These are phyloP conservation scores for Lotmaria passim DNA, from an alignment of 208 protist genomes.

Conservation along the genomic window DNA sequence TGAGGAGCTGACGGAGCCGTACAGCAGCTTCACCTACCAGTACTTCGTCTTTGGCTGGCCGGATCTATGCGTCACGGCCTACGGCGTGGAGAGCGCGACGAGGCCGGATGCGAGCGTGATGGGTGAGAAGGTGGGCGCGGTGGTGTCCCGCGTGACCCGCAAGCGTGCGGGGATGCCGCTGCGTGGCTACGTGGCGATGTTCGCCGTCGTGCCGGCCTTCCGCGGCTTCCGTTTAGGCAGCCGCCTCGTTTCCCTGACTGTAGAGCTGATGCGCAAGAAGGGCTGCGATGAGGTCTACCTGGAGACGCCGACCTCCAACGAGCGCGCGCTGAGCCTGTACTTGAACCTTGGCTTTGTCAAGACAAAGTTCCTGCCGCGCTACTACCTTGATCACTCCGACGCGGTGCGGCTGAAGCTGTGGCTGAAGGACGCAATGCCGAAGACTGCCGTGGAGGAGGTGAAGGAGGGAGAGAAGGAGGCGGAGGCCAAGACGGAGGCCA, in stretches of 20 bases:
- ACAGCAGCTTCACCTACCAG: conserved; percentile 99
- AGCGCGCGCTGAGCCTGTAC: conserved; percentile 94
- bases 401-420: conserved; percentile 95
- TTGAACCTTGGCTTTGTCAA: conserved; percentile 96
- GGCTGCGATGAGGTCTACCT: conserved; percentile 94
- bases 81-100: conserved; percentile 61
- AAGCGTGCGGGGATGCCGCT: conserved; percentile 67
- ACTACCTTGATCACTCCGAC: conserved; percentile 95
- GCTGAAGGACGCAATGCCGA: conserved; percentile 65
- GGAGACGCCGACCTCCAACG: conserved; percentile 95
- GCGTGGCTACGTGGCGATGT: conserved; percentile 98
- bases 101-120: conserved; percentile 62
- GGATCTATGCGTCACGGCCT: conserved; percentile 92
- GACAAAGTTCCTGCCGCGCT: conserved; percentile 82
- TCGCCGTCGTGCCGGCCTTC: conserved; percentile 94
- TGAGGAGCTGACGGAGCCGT: conserved; percentile 97
- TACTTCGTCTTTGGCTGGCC: conserved; percentile 98
- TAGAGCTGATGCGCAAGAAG: conserved; percentile 93
- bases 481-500: not conserved
- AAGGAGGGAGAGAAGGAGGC: not conserved
- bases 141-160: conserved; percentile 88
- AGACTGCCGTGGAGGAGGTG: conserved; percentile 4
- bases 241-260: conserved; percentile 86
- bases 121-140: conserved; percentile 86
- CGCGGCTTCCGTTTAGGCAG: conserved; percentile 93